Base-by-base conservation (phyloP, 2,329 filamentous ascomycete species). In the Scleromitrula shiraiana region DNA sequence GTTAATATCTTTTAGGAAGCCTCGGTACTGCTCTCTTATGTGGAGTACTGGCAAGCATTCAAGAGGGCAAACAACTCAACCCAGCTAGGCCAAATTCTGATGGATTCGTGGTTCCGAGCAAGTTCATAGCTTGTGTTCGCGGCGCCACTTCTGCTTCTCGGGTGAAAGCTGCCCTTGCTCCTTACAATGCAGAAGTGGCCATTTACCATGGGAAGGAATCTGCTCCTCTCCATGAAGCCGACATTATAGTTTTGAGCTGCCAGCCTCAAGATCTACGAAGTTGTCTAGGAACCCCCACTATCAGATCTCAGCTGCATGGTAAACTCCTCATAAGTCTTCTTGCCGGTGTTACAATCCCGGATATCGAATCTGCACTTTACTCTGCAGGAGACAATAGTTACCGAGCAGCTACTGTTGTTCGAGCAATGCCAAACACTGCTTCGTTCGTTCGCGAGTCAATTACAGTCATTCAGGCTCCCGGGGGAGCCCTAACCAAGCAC, bases 261-360 rank as follows among this genome's bases (percentile, higher is more conserved):
- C 1, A 87, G 85, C 1, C 80, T 85, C 61, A 85, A 89, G 23
- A 90, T 72, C 68, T 90, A 77, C 1, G 85, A 84, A 4, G 83
- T 75, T 0, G 70, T 72, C 0, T 67, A 26, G 42, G 24, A 7
- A 46, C 58, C 23, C 73, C 68, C 0, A 70, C 70, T 6, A 70
- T 63, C 15, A 23, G 41, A 36, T 35, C 41, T n/a, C 41, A 43
- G 29, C 30, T 43, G 26, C 29, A 43, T 12, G 41, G 24, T 22
- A 43, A 43, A 24, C 29, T 36, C 29, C 41, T 43, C 20, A 30
- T 43, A 17, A 43, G 41, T 8, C 20, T 43, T 14, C 41, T 43
- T 43, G 41, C 41, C 10, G 41, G 41, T 19, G 41, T 43, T 4
- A 43, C 41, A 14, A 43, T 43, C 10, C 41, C 29, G n/a, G 41